Evolutionary conservation across 2,329 filamentous ascomycete species (phyloP).

Genomic region (Trichoderma brevicompactum): DNA sequence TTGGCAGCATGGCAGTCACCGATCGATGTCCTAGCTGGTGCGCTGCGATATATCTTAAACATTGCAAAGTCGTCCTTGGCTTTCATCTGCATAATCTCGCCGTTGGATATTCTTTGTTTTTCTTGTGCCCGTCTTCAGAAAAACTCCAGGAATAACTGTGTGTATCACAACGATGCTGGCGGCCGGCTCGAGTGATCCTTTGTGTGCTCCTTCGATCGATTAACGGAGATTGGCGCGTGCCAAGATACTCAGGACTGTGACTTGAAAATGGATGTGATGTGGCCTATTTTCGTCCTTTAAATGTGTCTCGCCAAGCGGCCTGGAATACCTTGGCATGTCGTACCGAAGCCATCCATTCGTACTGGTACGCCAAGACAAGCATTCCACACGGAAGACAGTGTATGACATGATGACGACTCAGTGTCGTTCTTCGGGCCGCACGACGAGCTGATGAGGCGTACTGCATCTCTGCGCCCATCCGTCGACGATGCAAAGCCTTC

Average conservation of each 20-base stretch:
- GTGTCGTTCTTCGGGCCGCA: neutral
- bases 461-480: neutral
- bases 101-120: too few relatives aligned
- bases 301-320: constrained; percentile 8
- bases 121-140: neutral
- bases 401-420: constrained; percentile 2
- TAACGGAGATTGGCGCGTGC: constrained; percentile 22
- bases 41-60: neutral
- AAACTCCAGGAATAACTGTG: too few relatives aligned
- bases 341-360: neutral
- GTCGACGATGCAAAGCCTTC: neutral
- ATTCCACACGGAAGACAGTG: constrained; percentile 24
- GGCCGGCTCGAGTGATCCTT: neutral
- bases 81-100: neutral
- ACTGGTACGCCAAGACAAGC: neutral
- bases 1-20: neutral
- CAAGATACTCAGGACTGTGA: neutral
- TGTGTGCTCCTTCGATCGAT: constrained; percentile 23
- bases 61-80: too few relatives aligned
- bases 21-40: neutral
- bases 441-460: neutral
- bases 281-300: neutral
- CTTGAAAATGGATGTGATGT: neutral
- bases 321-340: constrained; percentile 7
- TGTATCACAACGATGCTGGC: neutral